A percentile compares a stretch with the other conserved stretches of the same genome.
These are phyloP conservation scores for Zychaea mexicana DNA, from an alignment of 371 early-diverging fungal genomes.

Conservation along the genomic window DNA sequence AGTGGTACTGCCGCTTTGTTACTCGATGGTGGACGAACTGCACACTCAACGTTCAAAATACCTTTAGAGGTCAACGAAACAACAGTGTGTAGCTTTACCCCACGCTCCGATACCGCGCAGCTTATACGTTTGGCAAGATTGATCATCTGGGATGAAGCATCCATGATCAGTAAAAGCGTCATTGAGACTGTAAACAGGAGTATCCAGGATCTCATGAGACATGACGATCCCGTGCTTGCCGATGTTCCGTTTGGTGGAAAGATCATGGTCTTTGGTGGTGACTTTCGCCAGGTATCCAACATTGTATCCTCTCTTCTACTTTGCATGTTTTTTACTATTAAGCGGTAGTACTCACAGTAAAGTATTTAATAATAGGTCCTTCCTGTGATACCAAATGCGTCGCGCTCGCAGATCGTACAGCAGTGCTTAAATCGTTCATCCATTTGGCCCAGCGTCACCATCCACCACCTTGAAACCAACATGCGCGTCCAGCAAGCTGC, in stretches of 20 bases:
- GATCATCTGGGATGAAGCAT: conserved; percentile 40
- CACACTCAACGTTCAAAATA: conserved; percentile 1
- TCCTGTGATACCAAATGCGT: not conserved
- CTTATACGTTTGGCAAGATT: conserved; percentile 11
- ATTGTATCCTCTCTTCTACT: no score
- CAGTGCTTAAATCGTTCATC: not conserved
- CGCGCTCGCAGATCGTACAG: conserved; percentile 6
- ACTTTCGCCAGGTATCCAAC: conserved; percentile 6
- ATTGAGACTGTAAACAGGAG: conserved; percentile 27
- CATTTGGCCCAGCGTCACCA: conserved; percentile 1
- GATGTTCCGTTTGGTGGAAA: conserved; percentile 31
- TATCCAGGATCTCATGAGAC: conserved; percentile 23
- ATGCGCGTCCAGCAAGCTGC: conserved; percentile 13
- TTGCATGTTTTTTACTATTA: no score
- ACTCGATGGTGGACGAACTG: conserved; percentile 5
- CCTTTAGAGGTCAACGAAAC: not conserved
- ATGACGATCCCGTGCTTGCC: conserved; percentile 6
- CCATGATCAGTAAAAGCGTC: conserved; percentile 21
- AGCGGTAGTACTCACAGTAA: no score
- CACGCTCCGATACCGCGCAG: conserved; percentile 2
- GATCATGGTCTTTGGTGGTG: conserved; percentile 21
- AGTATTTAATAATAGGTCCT: no score
- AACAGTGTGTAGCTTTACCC: not conserved
- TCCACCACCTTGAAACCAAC: conserved; percentile 3
- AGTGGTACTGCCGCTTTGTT: conserved; percentile 6